Conservation (phyloP, 148 eudicot species). For the Linanthus parryae region DNA sequence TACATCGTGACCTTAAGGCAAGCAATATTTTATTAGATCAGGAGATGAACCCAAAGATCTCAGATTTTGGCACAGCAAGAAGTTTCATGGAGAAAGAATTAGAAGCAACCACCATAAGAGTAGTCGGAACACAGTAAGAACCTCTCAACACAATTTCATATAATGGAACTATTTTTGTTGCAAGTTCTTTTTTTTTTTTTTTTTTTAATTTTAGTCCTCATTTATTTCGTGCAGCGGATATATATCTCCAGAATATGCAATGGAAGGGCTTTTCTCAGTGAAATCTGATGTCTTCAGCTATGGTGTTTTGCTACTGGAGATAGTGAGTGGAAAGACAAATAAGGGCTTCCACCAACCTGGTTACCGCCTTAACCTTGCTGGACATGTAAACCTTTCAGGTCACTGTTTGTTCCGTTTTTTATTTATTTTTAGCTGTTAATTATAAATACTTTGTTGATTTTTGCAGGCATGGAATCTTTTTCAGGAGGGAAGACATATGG, state of each 20-base stretch:
- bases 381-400: slow-evolving; percentile 8
- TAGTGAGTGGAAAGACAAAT: slow-evolving; percentile 9
- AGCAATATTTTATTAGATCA: too few relatives aligned
- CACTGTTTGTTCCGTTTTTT: background rate
- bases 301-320: slow-evolving; percentile 5
- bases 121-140: slow-evolving; percentile 11
- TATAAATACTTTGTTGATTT: background rate
- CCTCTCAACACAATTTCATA: background rate
- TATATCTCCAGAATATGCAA: slow-evolving; percentile 12
- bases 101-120: slow-evolving; percentile 1
- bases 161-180: background rate
- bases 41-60: slow-evolving; percentile 10
- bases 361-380: slow-evolving; percentile 5
- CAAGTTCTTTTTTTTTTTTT: background rate
- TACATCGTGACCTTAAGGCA: too few relatives aligned
- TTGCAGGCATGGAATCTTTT: slow-evolving; percentile 12
- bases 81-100: slow-evolving; percentile 1
- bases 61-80: slow-evolving; percentile 12
- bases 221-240: background rate
- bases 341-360: slow-evolving; percentile 3
- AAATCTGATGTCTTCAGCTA: slow-evolving; percentile 10
- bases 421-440: too few relatives aligned
- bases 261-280: slow-evolving; percentile 1
- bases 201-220: background rate
- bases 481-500: background rate